These are phyloP conservation scores for Millerozyma miso DNA, from an alignment of 805 yeast genomes.

Conservation along the genomic window DNA sequence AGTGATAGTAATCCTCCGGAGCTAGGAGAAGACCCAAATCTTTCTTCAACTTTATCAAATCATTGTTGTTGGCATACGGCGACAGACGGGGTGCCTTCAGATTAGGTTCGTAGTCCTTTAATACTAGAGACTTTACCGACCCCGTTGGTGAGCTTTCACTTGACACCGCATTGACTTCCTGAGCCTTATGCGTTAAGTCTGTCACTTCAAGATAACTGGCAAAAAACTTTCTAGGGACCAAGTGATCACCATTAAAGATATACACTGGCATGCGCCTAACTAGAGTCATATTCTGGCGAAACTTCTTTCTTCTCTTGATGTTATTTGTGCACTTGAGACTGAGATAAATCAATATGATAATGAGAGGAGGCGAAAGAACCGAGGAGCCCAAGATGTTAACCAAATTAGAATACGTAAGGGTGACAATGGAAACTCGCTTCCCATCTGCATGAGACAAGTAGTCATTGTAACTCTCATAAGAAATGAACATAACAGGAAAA, in stretches of 20 bases:
- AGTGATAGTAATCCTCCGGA: slow-evolving; percentile 33
- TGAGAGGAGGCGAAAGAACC: slow-evolving; percentile 39
- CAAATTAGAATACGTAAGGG: slow-evolving; percentile 37
- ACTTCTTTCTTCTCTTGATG: slow-evolving; percentile 22
- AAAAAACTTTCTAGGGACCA: slow-evolving; percentile 23
- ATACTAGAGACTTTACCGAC: slow-evolving; percentile 3
- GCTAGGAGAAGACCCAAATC: slow-evolving; percentile 20
- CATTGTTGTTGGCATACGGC: slow-evolving; percentile 36
- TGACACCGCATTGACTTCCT: slow-evolving; percentile 4
- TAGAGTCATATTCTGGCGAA: slow-evolving; percentile 24
- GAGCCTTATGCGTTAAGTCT: slow-evolving; percentile 17
- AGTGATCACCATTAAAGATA: slow-evolving; percentile 32
- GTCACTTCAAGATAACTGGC: slow-evolving; percentile 29
- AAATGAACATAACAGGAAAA: slow-evolving; percentile 51
- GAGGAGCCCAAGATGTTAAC: slow-evolving; percentile 36
- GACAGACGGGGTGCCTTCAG: slow-evolving; percentile 7
- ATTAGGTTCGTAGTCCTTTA: slow-evolving; percentile 2
- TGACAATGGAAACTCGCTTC: slow-evolving; percentile 17
- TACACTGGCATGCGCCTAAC: slow-evolving; percentile 36
- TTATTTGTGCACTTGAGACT: slow-evolving; percentile 26
- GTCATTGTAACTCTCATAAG: slow-evolving; percentile 37
- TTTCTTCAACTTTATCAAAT: slow-evolving; percentile 17
- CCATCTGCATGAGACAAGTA: slow-evolving; percentile 10
- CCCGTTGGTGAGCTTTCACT: slow-evolving; percentile 1
- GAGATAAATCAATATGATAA: slow-evolving; percentile 32